Conservation (phyloP, 805 yeast genomes). For the Zygosaccharomyces kombuchaensis region DNA sequence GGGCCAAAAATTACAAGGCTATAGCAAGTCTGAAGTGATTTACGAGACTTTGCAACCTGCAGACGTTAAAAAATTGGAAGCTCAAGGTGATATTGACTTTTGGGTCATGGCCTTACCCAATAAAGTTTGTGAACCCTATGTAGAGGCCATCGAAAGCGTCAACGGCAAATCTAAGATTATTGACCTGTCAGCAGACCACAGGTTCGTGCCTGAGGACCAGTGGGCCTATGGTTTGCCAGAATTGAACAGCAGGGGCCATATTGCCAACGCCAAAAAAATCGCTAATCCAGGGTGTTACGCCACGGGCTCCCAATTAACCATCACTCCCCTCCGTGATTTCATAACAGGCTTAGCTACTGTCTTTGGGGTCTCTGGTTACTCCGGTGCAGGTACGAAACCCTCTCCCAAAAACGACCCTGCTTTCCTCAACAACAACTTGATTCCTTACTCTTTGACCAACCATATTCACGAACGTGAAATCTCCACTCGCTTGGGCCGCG, state of each 20-base stretch:
- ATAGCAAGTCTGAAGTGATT: slow-evolving; percentile 71
- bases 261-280: slow-evolving; percentile 71
- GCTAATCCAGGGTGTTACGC: slow-evolving; percentile 99
- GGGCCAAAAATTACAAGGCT: slow-evolving; percentile 84
- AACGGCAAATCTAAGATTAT: slow-evolving; percentile 72
- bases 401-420: slow-evolving; percentile 88
- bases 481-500: slow-evolving; percentile 68
- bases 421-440: slow-evolving; percentile 71
- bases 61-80: slow-evolving; percentile 76
- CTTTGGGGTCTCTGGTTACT: slow-evolving; percentile 96
- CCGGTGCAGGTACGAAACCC: slow-evolving; percentile 99
- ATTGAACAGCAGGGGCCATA: slow-evolving; percentile 60
- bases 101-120: slow-evolving; percentile 99
- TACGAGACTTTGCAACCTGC: slow-evolving; percentile 86
- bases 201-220: slow-evolving; percentile 82
- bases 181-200: slow-evolving; percentile 92
- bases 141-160: slow-evolving; percentile 70
- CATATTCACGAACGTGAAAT: slow-evolving; percentile 96
- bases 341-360: slow-evolving; percentile 72
- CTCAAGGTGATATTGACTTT: slow-evolving; percentile 73
- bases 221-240: slow-evolving; percentile 98
- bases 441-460: slow-evolving; percentile 93
- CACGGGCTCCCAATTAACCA: slow-evolving; percentile 93
- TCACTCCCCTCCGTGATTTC: slow-evolving; percentile 76
- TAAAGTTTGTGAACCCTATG: slow-evolving; percentile 90